These are phyloP conservation scores for Aspergillus sclerotiicarbonarius DNA, from an alignment of 495 filamentous ascomycete genomes.

Conservation along the genomic window DNA sequence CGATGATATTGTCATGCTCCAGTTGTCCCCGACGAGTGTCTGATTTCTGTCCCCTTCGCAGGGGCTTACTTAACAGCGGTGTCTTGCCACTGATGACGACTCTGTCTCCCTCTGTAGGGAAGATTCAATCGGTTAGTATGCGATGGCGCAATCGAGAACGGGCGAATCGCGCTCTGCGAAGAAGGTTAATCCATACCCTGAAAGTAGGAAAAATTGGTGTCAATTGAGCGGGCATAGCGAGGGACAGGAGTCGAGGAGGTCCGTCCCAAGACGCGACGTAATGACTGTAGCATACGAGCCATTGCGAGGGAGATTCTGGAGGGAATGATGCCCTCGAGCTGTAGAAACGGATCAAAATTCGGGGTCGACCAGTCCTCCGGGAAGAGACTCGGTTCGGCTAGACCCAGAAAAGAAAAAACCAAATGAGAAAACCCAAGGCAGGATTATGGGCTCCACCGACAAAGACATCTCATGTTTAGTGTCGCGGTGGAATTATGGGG, in stretches of 20 bases:
- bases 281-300: conserved; percentile 39
- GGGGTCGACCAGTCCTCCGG: background rate
- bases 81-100: conserved; percentile 52
- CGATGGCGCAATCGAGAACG: conserved; percentile 5
- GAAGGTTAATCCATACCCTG: conserved; percentile 27
- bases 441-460: conserved; percentile 18
- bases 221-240: conserved; percentile 30
- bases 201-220: conserved; percentile 43
- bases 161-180: background rate
- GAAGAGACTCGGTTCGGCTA: background rate
- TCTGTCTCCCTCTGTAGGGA: conserved; percentile 54
- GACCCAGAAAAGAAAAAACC: background rate
- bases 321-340: background rate
- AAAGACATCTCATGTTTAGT: background rate
- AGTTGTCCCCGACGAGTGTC: conserved; percentile 52
- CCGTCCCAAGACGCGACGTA: conserved; percentile 36
- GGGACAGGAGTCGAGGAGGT: conserved; percentile 13
- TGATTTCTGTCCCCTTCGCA: conserved; percentile 44
- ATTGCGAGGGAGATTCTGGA: conserved; percentile 17
- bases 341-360: background rate
- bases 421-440: conserved; percentile 8
- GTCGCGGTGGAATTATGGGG: conserved; percentile 7
- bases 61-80: conserved; percentile 49
- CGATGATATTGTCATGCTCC: conserved; percentile 61
- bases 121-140: conserved; percentile 5